Evolutionary conservation across 768 basidiomycete species (phyloP).

Genomic region (Gloeostereum incarnatum): DNA sequence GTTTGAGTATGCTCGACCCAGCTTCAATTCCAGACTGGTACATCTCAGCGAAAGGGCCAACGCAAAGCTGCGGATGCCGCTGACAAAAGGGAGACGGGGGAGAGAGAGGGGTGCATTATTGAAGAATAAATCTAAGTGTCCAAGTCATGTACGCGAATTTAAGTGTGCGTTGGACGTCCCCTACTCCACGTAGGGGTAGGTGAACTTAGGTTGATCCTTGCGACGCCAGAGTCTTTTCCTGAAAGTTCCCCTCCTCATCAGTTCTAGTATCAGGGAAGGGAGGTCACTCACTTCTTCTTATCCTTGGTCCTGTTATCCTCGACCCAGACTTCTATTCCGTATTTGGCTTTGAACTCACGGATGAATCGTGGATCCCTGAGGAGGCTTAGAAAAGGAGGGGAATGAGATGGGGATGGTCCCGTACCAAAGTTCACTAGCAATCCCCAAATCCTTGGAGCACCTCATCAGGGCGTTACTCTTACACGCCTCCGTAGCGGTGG

Average conservation of each 20-base stretch:
- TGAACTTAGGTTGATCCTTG: constrained; percentile 77
- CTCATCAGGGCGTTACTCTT: constrained; percentile 98
- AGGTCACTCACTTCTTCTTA: constrained; percentile 76
- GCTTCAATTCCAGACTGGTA: too few relatives aligned
- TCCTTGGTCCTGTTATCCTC: constrained; percentile 61
- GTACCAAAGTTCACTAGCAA: constrained; percentile 94
- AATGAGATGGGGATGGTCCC: constrained; percentile 10
- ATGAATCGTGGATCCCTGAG: constrained; percentile 93
- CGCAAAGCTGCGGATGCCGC: too few relatives aligned
- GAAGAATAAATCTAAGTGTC: too few relatives aligned
- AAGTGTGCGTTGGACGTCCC: too few relatives aligned
- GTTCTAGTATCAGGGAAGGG: neutral
- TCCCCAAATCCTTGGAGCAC: constrained; percentile 93
- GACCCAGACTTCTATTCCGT: constrained; percentile 80
- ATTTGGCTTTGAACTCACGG: constrained; percentile 78
- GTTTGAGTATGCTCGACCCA: too few relatives aligned
- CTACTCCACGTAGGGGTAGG: constrained; percentile 89
- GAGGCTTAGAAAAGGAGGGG: neutral
- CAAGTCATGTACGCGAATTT: too few relatives aligned
- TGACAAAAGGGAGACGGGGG: too few relatives aligned
- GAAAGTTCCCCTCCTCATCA: constrained; percentile 8
- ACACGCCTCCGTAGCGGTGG: constrained; percentile 91
- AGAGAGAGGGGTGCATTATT: too few relatives aligned
- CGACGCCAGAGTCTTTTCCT: constrained; percentile 92
- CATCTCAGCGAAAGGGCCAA: too few relatives aligned